phyloP scores from a whole-genome alignment of 2,329 filamentous ascomycete genomes.

The Aspergillus udagawae region DNA sequence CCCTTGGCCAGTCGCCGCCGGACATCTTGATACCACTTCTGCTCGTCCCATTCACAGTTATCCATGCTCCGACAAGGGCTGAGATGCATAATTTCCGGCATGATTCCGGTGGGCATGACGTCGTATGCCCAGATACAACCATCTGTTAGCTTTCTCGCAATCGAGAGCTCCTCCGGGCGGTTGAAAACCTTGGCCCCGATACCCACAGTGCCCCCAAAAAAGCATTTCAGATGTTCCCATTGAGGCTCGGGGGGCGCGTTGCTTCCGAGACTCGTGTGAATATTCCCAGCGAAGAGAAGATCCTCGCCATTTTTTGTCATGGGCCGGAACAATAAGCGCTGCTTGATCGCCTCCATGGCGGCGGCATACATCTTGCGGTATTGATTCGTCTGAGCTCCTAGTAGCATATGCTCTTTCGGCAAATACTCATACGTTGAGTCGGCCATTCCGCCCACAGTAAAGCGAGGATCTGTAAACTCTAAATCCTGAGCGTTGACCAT shows the following conservation, averaged over 20 bases:
- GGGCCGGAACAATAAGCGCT: constrained; percentile 42
- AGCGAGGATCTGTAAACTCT: constrained; percentile 29
- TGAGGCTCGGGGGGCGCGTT: constrained; percentile 29
- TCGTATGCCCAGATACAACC: constrained; percentile 62
- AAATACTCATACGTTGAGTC: constrained; percentile 50
- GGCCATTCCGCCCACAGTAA: constrained; percentile 44
- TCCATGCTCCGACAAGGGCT: constrained; percentile 45
- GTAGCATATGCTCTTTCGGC: constrained; percentile 46
- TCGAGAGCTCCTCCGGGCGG: constrained; percentile 50
- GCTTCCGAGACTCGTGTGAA: constrained; percentile 16
- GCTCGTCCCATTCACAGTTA: constrained; percentile 53
- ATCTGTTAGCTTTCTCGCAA: constrained; percentile 55
- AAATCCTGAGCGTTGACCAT: constrained; percentile 56
- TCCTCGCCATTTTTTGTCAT: constrained; percentile 39
- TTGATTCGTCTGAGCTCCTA: constrained; percentile 39
- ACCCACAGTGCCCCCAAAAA: constrained; percentile 59
- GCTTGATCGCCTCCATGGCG: constrained; percentile 36
- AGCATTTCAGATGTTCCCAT: constrained; percentile 58
- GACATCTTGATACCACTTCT: constrained; percentile 31
- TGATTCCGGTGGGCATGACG: constrained; percentile 54
- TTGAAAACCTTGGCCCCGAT: constrained; percentile 57
- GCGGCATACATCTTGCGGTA: constrained; percentile 43
- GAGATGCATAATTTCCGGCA: constrained; percentile 57
- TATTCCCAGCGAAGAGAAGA: constrained; percentile 39
- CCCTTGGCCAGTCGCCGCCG: constrained; percentile 13